Evolutionary conservation across 305 asterid genomes (phyloP).

Genomic region (Solanum hybrid): DNA sequence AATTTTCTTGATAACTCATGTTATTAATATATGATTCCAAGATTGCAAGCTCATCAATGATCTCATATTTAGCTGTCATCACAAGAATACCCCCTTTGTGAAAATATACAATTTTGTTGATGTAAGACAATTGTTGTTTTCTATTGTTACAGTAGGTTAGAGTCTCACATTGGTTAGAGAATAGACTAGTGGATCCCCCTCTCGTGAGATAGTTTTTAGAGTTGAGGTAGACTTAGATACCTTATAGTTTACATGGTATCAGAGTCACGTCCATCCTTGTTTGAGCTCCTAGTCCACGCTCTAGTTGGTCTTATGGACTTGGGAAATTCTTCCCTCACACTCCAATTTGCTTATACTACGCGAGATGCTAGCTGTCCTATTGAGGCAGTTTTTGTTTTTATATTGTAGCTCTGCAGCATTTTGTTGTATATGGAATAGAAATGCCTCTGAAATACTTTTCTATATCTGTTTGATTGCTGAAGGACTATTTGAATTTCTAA

Average conservation of each 20-base stretch:
- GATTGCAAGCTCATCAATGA: not conserved
- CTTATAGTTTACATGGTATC: not conserved
- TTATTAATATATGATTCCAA: not conserved
- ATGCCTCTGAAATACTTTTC: not conserved
- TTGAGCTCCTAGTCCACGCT: not conserved
- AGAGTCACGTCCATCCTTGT: not conserved
- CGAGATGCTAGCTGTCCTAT: not conserved
- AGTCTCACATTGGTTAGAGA: not conserved
- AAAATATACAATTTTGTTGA: not conserved
- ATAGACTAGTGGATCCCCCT: not conserved
- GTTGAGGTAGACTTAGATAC: not conserved
- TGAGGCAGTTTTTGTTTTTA: not conserved
- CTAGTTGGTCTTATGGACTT: not conserved
- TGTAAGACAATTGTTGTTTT: not conserved
- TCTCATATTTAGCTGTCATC: not conserved
- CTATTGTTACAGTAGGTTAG: not conserved
- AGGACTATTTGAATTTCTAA: constrained; percentile 29
- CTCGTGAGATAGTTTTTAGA: not conserved
- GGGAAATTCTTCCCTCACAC: not conserved
- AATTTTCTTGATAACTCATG: not conserved
- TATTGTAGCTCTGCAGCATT: not conserved
- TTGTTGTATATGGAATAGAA: not conserved
- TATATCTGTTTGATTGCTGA: not conserved
- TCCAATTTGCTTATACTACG: not conserved
- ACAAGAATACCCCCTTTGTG: not conserved